A percentile compares a stretch with the other conserved stretches of the same genome.
Conservation (phyloP, 768 basidiomycete species). For the Sporobolomyces roseus region DNA sequence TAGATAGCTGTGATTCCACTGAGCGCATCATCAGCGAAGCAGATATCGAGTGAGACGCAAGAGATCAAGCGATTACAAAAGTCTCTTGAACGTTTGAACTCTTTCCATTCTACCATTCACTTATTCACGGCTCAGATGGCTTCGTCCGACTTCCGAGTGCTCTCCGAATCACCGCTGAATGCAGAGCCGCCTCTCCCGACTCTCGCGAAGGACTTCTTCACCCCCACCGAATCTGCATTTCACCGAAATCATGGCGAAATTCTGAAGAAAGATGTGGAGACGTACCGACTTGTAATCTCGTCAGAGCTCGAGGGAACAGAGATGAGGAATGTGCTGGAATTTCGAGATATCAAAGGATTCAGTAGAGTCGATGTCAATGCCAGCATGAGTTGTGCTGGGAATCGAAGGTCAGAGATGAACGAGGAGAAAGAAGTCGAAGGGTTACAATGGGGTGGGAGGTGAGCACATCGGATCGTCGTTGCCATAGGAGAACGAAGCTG, state of each 20-base stretch:
- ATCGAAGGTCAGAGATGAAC: conserved; percentile 33
- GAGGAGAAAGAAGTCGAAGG: conserved; percentile 32
- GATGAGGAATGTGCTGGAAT: conserved; percentile 32
- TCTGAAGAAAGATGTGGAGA: conserved; percentile 39
- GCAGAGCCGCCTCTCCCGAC: conserved; percentile 62
- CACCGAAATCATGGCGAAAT: conserved; percentile 63
- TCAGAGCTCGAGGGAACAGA: conserved; percentile 13
- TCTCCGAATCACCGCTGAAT: conserved; percentile 58
- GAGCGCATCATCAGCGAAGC: too few relatives aligned
- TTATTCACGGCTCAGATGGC: too few relatives aligned
- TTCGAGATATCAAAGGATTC: conserved; percentile 41
- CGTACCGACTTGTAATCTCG: conserved; percentile 46
- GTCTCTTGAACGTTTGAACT: too few relatives aligned
- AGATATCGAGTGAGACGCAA: too few relatives aligned
- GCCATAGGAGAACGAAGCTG: not conserved
- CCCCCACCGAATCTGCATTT: conserved; percentile 65
- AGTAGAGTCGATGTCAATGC: conserved; percentile 52
- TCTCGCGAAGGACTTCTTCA: conserved; percentile 60
- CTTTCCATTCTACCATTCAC: too few relatives aligned
- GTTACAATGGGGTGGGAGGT: conserved; percentile 19
- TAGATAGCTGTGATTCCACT: too few relatives aligned
- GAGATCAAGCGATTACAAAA: too few relatives aligned
- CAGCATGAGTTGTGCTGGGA: conserved; percentile 54
- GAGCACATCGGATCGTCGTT: not conserved
- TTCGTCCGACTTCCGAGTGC: conserved; percentile 5